These are phyloP conservation scores for Calonectria hawksworthii DNA, from an alignment of 2,329 filamentous ascomycete genomes.

Conservation along the genomic window DNA sequence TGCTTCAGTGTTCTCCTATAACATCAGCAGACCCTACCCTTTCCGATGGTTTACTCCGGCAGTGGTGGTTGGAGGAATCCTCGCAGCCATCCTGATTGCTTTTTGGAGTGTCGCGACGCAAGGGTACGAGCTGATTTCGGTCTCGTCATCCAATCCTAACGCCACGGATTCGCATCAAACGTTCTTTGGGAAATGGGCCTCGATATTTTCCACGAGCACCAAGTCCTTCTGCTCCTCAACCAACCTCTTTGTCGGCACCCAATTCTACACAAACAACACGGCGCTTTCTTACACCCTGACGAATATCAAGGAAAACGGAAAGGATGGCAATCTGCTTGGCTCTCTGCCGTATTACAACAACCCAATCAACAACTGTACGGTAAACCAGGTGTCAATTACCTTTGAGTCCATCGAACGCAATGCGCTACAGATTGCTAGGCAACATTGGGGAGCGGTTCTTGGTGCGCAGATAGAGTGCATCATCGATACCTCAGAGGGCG, in stretches of 20 bases:
- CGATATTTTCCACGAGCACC: not conserved
- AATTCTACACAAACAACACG: constrained; percentile 20
- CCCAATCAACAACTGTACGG: not conserved
- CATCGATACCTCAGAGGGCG: not conserved
- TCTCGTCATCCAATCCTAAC: not conserved
- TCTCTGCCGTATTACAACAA: constrained; percentile 11
- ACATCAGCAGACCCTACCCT: not conserved
- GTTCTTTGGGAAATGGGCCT: not conserved
- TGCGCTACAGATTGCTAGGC: not conserved
- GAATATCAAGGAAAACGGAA: not conserved
- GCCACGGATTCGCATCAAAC: not conserved
- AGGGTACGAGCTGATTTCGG: not conserved
- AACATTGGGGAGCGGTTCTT: not conserved
- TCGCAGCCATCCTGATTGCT: not conserved
- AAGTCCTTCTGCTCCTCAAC: not conserved
- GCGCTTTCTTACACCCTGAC: constrained; percentile 9
- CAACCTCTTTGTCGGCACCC: not conserved
- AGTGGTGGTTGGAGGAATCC: not conserved
- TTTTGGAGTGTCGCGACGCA: constrained; percentile 2
- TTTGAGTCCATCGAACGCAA: not conserved
- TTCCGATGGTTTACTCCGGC: constrained; percentile 17
- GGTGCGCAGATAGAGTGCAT: not conserved
- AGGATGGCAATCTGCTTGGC: not conserved
- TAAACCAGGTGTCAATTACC: not conserved
- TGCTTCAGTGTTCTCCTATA: constrained; percentile 2